Conservation (phyloP, 177 flowering plant species). For the Vitis hybrid region DNA sequence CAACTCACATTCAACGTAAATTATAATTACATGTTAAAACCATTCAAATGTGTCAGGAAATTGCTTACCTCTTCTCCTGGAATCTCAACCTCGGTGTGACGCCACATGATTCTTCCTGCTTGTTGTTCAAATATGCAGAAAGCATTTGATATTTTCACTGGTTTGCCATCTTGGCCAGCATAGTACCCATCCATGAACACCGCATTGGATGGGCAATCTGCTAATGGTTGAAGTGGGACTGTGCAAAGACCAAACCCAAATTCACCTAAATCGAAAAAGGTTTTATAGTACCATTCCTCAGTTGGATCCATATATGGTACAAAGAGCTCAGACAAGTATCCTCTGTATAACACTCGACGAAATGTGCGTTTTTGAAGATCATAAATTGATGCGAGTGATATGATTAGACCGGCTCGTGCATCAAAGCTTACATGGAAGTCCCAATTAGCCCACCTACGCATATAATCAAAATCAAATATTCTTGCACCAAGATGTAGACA, state of each 20-base stretch:
- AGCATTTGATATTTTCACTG: constrained; percentile 26
- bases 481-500: too few species aligned
- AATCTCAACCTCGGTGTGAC: constrained; percentile 47
- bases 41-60: background rate
- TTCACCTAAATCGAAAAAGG: constrained; percentile 64
- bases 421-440: constrained; percentile 55
- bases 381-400: constrained; percentile 51
- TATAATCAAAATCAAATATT: background rate
- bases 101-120: constrained; percentile 62
- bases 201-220: constrained; percentile 58
- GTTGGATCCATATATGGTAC: constrained; percentile 73
- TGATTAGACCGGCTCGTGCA: constrained; percentile 48
- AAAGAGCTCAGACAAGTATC: constrained; percentile 58
- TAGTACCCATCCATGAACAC: constrained; percentile 43
- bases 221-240: constrained; percentile 38
- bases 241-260: constrained; percentile 51
- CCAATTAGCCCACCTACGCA: constrained; percentile 60
- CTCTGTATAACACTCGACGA: constrained; percentile 52
- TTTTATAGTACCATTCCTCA: constrained; percentile 56
- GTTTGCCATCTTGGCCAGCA: constrained; percentile 40
- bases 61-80: constrained; percentile 21
- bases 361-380: constrained; percentile 36
- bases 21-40: too few species aligned
- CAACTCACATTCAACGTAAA: background rate
- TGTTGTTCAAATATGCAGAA: constrained; percentile 55